Conservation (phyloP, 495 filamentous ascomycete genomes). For the Neurospora sp. region DNA sequence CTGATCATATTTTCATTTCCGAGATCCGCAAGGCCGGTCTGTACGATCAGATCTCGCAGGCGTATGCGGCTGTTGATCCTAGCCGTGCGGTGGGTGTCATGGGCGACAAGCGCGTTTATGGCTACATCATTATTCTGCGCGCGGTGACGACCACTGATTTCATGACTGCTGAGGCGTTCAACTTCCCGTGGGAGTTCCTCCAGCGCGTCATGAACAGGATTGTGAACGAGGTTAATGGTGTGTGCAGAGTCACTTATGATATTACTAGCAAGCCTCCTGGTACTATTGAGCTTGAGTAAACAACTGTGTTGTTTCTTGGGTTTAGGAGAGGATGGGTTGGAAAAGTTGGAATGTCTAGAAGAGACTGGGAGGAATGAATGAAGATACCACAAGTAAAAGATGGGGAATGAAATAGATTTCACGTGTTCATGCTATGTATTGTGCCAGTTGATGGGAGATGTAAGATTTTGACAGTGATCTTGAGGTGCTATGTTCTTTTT, state of each 20-base stretch:
- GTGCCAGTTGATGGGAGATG: neutral
- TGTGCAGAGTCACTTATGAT: constrained; percentile 39
- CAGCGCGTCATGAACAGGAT: constrained; percentile 61
- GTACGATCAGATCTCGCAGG: constrained; percentile 54
- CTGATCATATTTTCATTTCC: constrained; percentile 81
- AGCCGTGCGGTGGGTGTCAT: constrained; percentile 63
- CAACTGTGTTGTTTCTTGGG: neutral
- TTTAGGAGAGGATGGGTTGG: neutral
- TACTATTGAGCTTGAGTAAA: constrained; percentile 66
- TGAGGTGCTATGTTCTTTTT: no score
- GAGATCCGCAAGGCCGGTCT: constrained; percentile 77
- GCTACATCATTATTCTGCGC: constrained; percentile 42
- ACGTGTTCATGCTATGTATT: neutral
- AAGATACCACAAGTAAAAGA: neutral
- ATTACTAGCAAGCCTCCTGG: constrained; percentile 74
- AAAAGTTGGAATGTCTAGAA: neutral
- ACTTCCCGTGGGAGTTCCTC: constrained; percentile 59
- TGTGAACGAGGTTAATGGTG: constrained; percentile 73
- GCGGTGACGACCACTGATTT: constrained; percentile 70
- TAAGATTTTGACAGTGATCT: neutral
- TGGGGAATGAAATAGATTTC: neutral
- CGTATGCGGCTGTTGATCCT: constrained; percentile 70
- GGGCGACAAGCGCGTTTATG: constrained; percentile 42
- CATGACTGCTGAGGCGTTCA: constrained; percentile 62
- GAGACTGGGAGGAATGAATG: neutral